Base-by-base conservation (phyloP, 2,329 filamentous ascomycete genomes). In the Macrophomina phaseolina region DNA sequence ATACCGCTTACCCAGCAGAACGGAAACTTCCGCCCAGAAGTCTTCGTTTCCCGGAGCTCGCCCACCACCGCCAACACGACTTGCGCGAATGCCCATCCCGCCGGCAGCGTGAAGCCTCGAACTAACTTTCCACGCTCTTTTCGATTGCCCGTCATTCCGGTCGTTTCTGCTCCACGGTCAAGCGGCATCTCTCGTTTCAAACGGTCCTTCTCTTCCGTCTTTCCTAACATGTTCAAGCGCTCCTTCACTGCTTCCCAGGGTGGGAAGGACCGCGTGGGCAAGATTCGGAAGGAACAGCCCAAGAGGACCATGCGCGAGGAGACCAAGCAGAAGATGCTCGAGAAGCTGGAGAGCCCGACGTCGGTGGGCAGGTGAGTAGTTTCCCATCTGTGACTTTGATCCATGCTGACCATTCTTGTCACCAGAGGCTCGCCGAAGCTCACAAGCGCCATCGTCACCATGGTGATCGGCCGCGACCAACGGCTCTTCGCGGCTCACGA, bases 401-500 rank as follows among this genome's bases (percentile, higher is more conserved):
- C 38, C 18, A 28, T 11, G 30, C 55, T 60, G 55, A 56, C 52
- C 28, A 18, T 36, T 64, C 23, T n/a, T 55, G 8, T 32, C 42
- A 4, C 38, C 64, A 73, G 76, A 68, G 76, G 72, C 69, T 84
- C 82, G 51, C 82, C 82, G 63, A 81, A 76, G 73, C 82, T 88
- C 74, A 86, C 86, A 73, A 86, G 85, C 71, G 91, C 93, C 76
- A 96, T 97, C 80, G 86, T 97, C 81, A 97, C 93, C 68, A 84
- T 97, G 73, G 89, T 91, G 72, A 89, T 97, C 76, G 94, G 94
- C 73, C 83, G 83, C 73, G 93, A 97, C 76, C 90, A 91, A 78
- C 91, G 94, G 75, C 86, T 97, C 79, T 97, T 97, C 85, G 94
- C 94, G 74, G 94, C 93, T 76, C 94, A 97, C 81, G 92, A 97